Conservation (phyloP, 208 protist species). For the Acanthamoeba castellanii region DNA sequence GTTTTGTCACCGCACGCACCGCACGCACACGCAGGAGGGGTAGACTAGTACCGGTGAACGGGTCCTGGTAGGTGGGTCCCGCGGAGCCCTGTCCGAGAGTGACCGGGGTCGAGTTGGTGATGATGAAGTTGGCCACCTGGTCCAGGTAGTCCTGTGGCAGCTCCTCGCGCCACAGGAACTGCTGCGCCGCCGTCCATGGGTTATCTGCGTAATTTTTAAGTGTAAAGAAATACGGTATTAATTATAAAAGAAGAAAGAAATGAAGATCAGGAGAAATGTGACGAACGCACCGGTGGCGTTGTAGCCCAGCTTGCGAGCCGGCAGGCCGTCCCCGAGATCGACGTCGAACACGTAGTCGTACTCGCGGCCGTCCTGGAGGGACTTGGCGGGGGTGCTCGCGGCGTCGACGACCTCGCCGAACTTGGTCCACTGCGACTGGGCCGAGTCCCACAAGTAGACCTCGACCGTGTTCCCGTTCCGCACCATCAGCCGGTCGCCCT, state of each 20-base stretch:
- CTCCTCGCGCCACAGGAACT: conserved; percentile 90
- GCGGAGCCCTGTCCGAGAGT: conserved; percentile 10
- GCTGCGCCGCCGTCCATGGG: conserved; percentile 92
- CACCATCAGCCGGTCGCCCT: conserved; percentile 79
- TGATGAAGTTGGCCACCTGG: conserved; percentile 95
- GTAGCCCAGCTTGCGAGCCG: conserved; percentile 91
- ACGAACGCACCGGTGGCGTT: conserved; percentile 85
- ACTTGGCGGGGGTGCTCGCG: conserved; percentile 81
- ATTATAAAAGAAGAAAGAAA: conserved; percentile 20
- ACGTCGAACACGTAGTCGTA: conserved; percentile 97
- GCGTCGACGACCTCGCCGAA: conserved; percentile 94
- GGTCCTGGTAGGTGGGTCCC: conserved; percentile 35
- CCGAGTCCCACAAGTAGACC: conserved; percentile 90
- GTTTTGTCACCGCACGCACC: too few species aligned
- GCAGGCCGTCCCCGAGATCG: conserved; percentile 88
- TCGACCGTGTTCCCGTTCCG: conserved; percentile 67
- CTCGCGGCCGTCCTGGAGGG: conserved; percentile 91
- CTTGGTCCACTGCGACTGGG: conserved; percentile 91
- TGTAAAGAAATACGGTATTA: background rate
- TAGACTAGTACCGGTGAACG: conserved; percentile 71
- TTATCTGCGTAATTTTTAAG: conserved; percentile 85
- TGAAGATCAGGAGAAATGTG: background rate
- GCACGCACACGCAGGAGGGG: too few species aligned
- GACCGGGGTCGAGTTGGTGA: conserved; percentile 80
- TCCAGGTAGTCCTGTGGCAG: conserved; percentile 93